Percentiles rank a stretch among this genome's conserved stretches.
Conservation (phyloP, 2,329 filamentous ascomycete genomes). For the Volutella citrinella region DNA sequence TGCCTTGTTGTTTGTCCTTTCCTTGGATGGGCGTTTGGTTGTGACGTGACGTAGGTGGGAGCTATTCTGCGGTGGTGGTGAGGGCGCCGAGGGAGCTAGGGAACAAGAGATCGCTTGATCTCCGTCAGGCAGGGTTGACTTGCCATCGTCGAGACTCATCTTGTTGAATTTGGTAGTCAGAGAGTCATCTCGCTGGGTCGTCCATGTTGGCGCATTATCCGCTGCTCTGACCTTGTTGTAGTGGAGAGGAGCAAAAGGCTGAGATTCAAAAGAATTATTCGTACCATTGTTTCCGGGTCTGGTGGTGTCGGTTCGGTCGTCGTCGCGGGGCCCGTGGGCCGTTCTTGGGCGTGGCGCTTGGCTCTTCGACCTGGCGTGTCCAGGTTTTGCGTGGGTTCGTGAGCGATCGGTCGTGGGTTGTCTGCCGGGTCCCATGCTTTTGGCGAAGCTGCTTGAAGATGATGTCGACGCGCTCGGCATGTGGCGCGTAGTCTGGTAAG, state of each 20-base stretch:
- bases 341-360: constrained; percentile 36
- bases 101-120: constrained; percentile 47
- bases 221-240: constrained; percentile 24
- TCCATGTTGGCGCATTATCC: constrained; percentile 25
- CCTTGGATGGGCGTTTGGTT: constrained; percentile 25
- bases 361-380: constrained; percentile 43
- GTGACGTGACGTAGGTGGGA: too few species aligned
- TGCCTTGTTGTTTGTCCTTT: constrained; percentile 15
- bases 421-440: constrained; percentile 55
- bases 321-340: constrained; percentile 39
- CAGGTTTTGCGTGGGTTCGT: constrained; percentile 44
- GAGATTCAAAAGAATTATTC: constrained; percentile 14
- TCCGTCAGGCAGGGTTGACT: constrained; percentile 22
- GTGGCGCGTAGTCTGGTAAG: constrained; percentile 35
- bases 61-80: too few species aligned
- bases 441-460: constrained; percentile 49
- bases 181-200: constrained; percentile 43
- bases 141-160: constrained; percentile 38
- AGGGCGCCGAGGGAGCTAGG: constrained; percentile 17
- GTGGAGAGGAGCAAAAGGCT: constrained; percentile 15
- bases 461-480: constrained; percentile 26
- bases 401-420: constrained; percentile 46
- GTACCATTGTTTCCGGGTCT: constrained; percentile 36
- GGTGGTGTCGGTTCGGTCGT: constrained; percentile 35
- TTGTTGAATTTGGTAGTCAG: constrained; percentile 35